These are phyloP conservation scores for Coemansia sp. DNA, from an alignment of 192 early-diverging fungal genomes.

Conservation along the genomic window DNA sequence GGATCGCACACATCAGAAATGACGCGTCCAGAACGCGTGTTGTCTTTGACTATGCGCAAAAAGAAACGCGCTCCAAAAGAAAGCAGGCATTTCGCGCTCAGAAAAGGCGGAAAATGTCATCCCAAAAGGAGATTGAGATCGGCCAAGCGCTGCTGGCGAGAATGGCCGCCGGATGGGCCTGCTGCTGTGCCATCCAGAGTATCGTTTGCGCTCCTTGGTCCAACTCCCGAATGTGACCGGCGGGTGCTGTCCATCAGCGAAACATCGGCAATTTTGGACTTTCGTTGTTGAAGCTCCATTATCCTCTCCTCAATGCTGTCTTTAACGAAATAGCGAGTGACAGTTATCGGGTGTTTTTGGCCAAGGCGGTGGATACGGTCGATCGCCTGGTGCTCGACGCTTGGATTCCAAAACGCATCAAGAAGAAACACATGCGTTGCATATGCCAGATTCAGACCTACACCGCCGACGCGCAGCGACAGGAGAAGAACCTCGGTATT, in stretches of 20 bases:
- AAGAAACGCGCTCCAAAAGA: not conserved
- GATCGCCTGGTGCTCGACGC: constrained; percentile 76
- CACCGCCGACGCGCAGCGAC: constrained; percentile 67
- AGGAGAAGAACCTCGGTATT: constrained; percentile 64
- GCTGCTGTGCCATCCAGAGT: constrained; percentile 26
- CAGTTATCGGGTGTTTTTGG: constrained; percentile 63
- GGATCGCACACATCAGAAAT: not conserved
- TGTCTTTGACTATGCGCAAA: not conserved
- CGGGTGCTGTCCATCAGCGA: constrained; percentile 55
- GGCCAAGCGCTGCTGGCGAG: constrained; percentile 52
- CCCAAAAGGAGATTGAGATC: constrained; percentile 47
- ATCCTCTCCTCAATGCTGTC: constrained; percentile 87
- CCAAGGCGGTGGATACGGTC: constrained; percentile 82
- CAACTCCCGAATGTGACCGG: constrained; percentile 13
- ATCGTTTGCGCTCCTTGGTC: constrained; percentile 5
- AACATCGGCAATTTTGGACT: constrained; percentile 60
- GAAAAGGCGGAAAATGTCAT: constrained; percentile 7
- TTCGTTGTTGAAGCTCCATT: constrained; percentile 73
- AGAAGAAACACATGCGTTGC: constrained; percentile 71
- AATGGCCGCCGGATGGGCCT: constrained; percentile 37
- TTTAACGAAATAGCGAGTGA: constrained; percentile 67
- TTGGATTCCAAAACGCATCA: constrained; percentile 81
- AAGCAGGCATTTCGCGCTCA: not conserved
- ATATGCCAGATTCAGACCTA: constrained; percentile 75
- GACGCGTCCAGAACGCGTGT: not conserved